Evolutionary conservation across 2,329 filamentous ascomycete species (phyloP).

Genomic region (Diaporthe ilicicola): DNA sequence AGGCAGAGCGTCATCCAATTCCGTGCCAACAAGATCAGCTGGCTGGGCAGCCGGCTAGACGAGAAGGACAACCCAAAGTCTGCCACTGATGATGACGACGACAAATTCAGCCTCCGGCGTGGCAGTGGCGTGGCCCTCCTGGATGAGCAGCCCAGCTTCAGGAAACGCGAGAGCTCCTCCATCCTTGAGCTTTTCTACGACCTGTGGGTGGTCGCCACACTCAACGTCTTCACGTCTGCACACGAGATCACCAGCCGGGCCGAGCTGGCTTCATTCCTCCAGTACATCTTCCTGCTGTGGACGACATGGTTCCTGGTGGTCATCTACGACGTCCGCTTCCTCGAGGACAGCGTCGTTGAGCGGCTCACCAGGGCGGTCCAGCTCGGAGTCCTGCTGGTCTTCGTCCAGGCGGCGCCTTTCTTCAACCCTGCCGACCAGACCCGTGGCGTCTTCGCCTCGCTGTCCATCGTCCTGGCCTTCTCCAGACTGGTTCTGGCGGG

Average conservation of each 20-base stretch:
- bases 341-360: constrained; percentile 23
- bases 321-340: constrained; percentile 4
- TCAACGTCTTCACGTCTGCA: constrained; percentile 17
- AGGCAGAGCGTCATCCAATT: constrained; percentile 18
- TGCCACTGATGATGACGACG: neutral
- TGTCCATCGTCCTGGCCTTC: neutral
- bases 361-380: constrained; percentile 11
- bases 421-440: constrained; percentile 10
- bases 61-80: constrained; percentile 4
- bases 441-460: constrained; percentile 10
- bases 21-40: constrained; percentile 20
- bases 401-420: constrained; percentile 10
- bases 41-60: constrained; percentile 12
- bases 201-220: constrained; percentile 16
- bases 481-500: constrained; percentile 22
- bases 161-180: constrained; percentile 13
- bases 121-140: neutral
- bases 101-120: neutral
- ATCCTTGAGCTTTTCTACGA: constrained; percentile 20
- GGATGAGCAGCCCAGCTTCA: constrained; percentile 16
- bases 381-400: constrained; percentile 6
- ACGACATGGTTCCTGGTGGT: constrained; percentile 22
- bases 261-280: constrained; percentile 18
- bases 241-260: constrained; percentile 12
- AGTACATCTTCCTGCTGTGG: constrained; percentile 18